phyloP scores from a whole-genome alignment of 345 rosid genomes.

The Boechera retrofracta region DNA sequence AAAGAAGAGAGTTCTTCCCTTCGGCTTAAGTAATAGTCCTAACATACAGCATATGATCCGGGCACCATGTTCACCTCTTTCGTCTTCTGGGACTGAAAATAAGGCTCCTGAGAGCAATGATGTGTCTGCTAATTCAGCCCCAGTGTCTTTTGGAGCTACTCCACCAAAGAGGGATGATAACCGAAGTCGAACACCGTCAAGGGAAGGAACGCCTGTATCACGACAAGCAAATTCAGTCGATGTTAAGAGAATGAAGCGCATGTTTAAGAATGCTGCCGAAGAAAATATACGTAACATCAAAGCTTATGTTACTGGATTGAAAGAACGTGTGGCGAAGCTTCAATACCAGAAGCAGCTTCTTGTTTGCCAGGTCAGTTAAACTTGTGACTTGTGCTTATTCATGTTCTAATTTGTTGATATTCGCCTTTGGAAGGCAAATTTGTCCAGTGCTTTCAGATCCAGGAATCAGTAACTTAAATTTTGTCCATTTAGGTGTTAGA shows the following conservation, averaged over 20 bases:
- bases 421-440: not conserved
- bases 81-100: constrained; percentile 77
- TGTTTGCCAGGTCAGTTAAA: constrained; percentile 81
- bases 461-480: constrained; percentile 9
- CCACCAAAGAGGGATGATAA: constrained; percentile 50
- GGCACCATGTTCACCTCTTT: constrained; percentile 82
- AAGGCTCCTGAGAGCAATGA: constrained; percentile 65
- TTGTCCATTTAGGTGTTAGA: constrained; percentile 66
- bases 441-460: not conserved
- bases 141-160: constrained; percentile 47
- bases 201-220: constrained; percentile 65
- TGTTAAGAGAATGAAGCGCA: constrained; percentile 89
- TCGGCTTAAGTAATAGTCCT: constrained; percentile 70
- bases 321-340: constrained; percentile 95
- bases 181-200: constrained; percentile 49
- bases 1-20: constrained; percentile 79
- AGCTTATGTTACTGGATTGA: constrained; percentile 82
- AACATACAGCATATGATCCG: constrained; percentile 80
- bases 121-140: constrained; percentile 40
- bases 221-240: constrained; percentile 72
- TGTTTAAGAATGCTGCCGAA: constrained; percentile 97
- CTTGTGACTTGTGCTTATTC: constrained; percentile 16
- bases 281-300: constrained; percentile 85
- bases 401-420: not conserved
- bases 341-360: constrained; percentile 98